These are phyloP conservation scores for Gnomoniopsis smithogilvyi DNA, from an alignment of 2,329 filamentous ascomycete genomes.

Conservation along the genomic window DNA sequence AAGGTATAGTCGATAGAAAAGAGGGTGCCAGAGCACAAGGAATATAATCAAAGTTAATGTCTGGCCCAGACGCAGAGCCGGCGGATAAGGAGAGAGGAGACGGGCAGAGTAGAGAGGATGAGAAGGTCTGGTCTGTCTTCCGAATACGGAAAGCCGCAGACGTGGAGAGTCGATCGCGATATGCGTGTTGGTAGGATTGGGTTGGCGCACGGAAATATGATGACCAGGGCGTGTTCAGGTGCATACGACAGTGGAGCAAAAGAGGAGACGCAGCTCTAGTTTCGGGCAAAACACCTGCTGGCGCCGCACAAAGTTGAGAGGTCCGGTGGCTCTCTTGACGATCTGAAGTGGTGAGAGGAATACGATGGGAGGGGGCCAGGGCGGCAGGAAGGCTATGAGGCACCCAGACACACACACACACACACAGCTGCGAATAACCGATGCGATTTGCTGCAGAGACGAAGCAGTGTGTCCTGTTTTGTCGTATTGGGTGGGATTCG, in stretches of 20 bases:
- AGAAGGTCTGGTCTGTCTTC: background rate
- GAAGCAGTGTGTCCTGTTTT: background rate
- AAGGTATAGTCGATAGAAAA: background rate
- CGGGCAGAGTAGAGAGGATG: background rate
- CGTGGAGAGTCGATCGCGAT: conserved; percentile 18
- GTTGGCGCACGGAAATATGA: conserved; percentile 11
- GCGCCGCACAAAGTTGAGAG: conserved; percentile 8
- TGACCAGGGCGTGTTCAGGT: conserved; percentile 11
- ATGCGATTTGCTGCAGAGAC: background rate
- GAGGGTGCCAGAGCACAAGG: too few relatives aligned
- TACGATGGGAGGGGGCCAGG: conserved; percentile 12
- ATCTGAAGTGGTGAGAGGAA: conserved; percentile 9
- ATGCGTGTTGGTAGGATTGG: conserved; percentile 14
- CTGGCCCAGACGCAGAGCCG: background rate
- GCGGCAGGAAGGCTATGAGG: conserved; percentile 9
- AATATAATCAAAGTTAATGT: background rate
- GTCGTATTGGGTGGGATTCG: background rate
- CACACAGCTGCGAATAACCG: background rate
- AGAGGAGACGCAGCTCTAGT: conserved; percentile 17
- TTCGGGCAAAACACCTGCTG: conserved; percentile 12
- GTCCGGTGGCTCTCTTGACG: conserved; percentile 12
- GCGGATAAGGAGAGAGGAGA: background rate
- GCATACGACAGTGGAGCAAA: conserved; percentile 17
- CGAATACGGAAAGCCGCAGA: conserved; percentile 5
- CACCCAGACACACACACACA: too few relatives aligned